Evolutionary conservation across 2,329 filamentous ascomycete genomes (phyloP), one percentile per base, ranked within the genome.

Genomic region (Cordyceps tenuipes): DNA sequence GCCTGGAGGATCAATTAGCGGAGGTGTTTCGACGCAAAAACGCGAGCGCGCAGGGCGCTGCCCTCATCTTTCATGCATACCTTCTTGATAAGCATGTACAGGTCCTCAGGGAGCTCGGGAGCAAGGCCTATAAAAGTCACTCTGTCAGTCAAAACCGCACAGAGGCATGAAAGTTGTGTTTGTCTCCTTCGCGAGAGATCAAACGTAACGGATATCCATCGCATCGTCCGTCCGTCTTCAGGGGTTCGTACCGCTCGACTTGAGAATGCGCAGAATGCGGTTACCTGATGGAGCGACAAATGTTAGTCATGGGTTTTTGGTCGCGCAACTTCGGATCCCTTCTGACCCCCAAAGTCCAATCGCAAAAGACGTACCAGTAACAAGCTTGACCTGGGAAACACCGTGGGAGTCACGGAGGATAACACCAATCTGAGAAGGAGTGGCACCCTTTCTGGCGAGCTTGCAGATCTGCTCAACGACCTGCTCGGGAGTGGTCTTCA

Each of bases 81-180:
- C 91, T 99, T 99, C 90, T 97, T 97, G 90, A 97, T 97, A 79
- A 97, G 85, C 90, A 96, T 96, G 89, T 97, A 99, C 70, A 97
- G 89, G 81, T 99, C 94, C 87, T 99, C 94, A 76, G 95, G 94
- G 72, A 99, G 88, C 79, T 97, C 92, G 77, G 95, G 94, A 71
- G 94, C 93, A 77, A 99, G 91, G 83, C 94, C 94, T 99, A 82
- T 74, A 75, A 75, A 87, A n/a, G n/a, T 95, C 91, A 85, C 91
- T 92, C 89, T 86, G 90, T 94, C 90, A 94, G 90, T 86, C 85
- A 81, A 79, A 82, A 93, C 90, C 90, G 89, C 85, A 82, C 88
- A 92, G 89, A 91, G 90, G 90, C 90, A 86, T 79, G 63, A 63
- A 63, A 68, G 36, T 41, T 64, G 62, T 36, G 53, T 68, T 62